These are phyloP conservation scores for Bacidia rubella DNA, from an alignment of 495 filamentous ascomycete genomes.

Conservation along the genomic window DNA sequence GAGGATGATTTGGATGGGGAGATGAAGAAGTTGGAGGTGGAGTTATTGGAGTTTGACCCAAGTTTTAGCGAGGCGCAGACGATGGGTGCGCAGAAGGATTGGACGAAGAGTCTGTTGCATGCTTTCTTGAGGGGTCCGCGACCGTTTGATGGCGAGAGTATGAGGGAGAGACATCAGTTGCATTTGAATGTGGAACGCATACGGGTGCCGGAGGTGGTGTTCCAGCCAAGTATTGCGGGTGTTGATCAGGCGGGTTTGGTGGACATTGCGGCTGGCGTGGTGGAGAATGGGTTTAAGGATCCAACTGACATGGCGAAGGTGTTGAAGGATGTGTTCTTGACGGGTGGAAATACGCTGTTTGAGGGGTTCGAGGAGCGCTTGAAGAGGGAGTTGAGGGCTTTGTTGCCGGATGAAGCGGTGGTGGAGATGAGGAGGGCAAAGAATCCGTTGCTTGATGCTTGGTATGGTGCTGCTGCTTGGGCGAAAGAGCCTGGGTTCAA, in stretches of 20 bases:
- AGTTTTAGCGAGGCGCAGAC: constrained; percentile 83
- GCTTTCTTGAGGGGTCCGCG: constrained; percentile 78
- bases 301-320: constrained; percentile 46
- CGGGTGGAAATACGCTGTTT: constrained; percentile 85
- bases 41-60: constrained; percentile 75
- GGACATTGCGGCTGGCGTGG: constrained; percentile 76
- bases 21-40: constrained; percentile 63
- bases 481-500: constrained; percentile 25
- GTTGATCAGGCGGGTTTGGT: constrained; percentile 88
- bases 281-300: constrained; percentile 56
- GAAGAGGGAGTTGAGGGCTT: constrained; percentile 51
- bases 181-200: constrained; percentile 96
- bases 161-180: constrained; percentile 71
- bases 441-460: constrained; percentile 72
- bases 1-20: constrained; percentile 70
- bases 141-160: constrained; percentile 67
- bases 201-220: constrained; percentile 87
- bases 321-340: constrained; percentile 79
- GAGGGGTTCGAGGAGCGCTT: constrained; percentile 75
- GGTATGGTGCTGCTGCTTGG: constrained; percentile 86
- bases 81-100: constrained; percentile 80
- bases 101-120: constrained; percentile 82
- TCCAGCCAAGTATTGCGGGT: constrained; percentile 89
- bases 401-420: constrained; percentile 53
- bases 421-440: constrained; percentile 54